Base-by-base conservation (phyloP, 2,329 filamentous ascomycete species). In the Dothideomycetes sp. region DNA sequence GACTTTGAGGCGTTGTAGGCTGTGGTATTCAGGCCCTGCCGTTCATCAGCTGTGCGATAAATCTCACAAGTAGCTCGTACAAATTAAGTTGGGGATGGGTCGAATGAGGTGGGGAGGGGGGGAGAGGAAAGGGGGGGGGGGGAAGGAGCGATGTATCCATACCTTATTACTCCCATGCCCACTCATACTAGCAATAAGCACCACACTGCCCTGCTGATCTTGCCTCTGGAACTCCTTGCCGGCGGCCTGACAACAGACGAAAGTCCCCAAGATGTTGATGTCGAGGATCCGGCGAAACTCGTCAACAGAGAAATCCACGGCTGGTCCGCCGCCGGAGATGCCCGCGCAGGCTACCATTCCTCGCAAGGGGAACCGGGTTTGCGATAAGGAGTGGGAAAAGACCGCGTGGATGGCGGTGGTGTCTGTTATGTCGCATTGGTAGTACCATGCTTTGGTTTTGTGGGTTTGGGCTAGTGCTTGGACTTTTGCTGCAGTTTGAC, bases 1-100 rank as follows among this genome's bases (percentile, higher is more conserved):
- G 70, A 64, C 54, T 75, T 75, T 42, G 67, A 72, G 0, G 68
- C 61, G 49, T 73, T 74, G 55, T 75, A 75, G 0, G 59, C 63
- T 4, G 64, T 55, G 3, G 59, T 65, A 17, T 61, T 56, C 30
- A 67, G 56, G 2, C 60, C 61, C 57, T 57, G 7, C 3, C 18
- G 34, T 10, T 33, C 7, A 33, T 17, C n/a, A 33, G n/a, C 31
- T 17, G n/a, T 33, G 5, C 31, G n/a, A 14, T 17, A 33, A 33
- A 7, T 33, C 7, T n/a, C 5, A 33, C 5, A 33, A 7, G 16
- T n/a, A n/a, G n/a, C n/a, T n/a, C n/a, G n/a, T n/a, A n/a, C n/a
- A n/a, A n/a, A n/a, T n/a, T n/a, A n/a, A n/a, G n/a, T n/a, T n/a
- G n/a, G n/a, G n/a, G n/a, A n/a, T n/a, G n/a, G n/a, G n/a, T n/a